Percentiles rank a stretch among this genome's conserved stretches.
Evolutionary conservation across 192 early-diverging fungal species (phyloP).

Genomic region (Coemansia javaensis): DNA sequence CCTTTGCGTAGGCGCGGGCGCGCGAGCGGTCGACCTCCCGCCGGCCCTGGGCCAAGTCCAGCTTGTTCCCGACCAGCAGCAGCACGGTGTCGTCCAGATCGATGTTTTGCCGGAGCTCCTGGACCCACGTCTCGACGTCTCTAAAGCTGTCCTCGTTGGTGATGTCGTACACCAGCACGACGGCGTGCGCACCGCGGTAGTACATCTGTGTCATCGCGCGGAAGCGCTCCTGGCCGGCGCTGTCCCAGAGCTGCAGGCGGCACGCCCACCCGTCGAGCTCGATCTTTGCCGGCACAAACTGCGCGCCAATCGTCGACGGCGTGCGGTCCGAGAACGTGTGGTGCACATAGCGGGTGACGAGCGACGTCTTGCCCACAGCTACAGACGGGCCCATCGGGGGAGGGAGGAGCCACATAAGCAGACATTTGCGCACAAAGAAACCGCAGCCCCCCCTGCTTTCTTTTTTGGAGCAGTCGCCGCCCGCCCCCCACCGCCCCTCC

Average conservation of each 20-base stretch:
- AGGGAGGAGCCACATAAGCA: no score
- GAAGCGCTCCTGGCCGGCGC: constrained; percentile 69
- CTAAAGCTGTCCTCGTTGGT: constrained; percentile 65
- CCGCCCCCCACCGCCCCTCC: no score
- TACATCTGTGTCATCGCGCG: constrained; percentile 74
- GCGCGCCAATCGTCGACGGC: constrained; percentile 72
- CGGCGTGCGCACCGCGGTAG: constrained; percentile 69
- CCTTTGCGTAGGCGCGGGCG: constrained; percentile 59
- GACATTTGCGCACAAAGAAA: no score
- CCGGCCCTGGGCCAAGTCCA: constrained; percentile 58
- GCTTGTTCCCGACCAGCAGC: constrained; percentile 68
- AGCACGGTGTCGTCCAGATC: constrained; percentile 61
- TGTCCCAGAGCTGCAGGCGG: constrained; percentile 73
- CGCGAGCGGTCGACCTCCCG: constrained; percentile 56
- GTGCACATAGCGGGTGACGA: constrained; percentile 68
- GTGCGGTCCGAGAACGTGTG: constrained; percentile 72
- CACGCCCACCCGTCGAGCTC: constrained; percentile 72
- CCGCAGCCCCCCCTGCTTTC: no score
- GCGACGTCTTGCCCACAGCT: constrained; percentile 78
- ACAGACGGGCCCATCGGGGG: no score
- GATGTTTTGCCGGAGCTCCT: constrained; percentile 60
- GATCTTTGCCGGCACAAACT: constrained; percentile 72
- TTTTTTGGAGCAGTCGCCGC: no score
- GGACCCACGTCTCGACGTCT: constrained; percentile 65
- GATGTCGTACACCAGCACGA: constrained; percentile 69